Conservation (phyloP, 306 rosid species). For the Lathyrus tuberosus region DNA sequence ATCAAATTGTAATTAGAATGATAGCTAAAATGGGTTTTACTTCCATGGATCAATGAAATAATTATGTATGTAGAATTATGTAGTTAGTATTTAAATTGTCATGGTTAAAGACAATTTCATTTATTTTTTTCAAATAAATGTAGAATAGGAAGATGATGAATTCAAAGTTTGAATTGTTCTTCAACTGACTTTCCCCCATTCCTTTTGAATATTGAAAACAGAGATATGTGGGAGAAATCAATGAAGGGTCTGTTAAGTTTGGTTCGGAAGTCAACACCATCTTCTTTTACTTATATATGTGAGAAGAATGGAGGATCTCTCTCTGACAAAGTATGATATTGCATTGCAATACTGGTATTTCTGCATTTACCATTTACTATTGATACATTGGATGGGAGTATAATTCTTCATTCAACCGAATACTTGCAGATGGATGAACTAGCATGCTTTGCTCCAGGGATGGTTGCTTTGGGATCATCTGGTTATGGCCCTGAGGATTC, state of each 20-base stretch:
- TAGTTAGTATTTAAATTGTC: conserved; percentile 2
- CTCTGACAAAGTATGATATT: conserved; percentile 68
- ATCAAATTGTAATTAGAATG: conserved; percentile 24
- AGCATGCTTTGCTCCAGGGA: conserved; percentile 99
- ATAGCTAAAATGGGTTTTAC: conserved; percentile 26
- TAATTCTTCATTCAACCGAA: conserved; percentile 33
- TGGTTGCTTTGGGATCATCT: conserved; percentile 92
- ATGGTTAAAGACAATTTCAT: neutral
- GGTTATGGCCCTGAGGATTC: conserved; percentile 85
- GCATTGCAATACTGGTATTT: conserved; percentile 24
- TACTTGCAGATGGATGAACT: conserved; percentile 95
- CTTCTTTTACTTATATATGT: conserved; percentile 89
- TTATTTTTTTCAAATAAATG: conserved; percentile 29
- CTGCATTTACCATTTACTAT: conserved; percentile 21
- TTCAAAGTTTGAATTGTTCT: conserved; percentile 10
- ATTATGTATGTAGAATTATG: conserved; percentile 16
- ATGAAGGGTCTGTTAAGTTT: conserved; percentile 84
- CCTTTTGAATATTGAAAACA: conserved; percentile 52
- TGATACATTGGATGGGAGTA: conserved; percentile 16
- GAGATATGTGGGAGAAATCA: conserved; percentile 99
- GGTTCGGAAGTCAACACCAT: conserved; percentile 82
- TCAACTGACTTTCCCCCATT: conserved; percentile 27
- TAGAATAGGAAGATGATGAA: conserved; percentile 16
- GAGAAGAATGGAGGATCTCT: conserved; percentile 90
- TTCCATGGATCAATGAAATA: conserved; percentile 21